Base-by-base conservation (phyloP, 2,329 filamentous ascomycete species). In the Decorospora gaudefroyi region DNA sequence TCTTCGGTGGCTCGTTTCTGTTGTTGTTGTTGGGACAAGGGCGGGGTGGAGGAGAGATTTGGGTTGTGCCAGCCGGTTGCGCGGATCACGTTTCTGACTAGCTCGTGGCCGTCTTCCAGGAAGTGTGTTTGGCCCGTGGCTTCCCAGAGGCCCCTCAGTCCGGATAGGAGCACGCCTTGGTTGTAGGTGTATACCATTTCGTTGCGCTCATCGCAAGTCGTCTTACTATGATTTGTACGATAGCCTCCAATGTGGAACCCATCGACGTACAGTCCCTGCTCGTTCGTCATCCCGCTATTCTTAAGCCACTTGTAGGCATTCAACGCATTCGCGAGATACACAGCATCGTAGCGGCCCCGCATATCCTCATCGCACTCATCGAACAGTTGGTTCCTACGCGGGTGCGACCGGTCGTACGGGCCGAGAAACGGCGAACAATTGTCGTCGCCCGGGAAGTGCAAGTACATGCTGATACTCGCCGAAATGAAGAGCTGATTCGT, bases 121-220 rank as follows among this genome's bases (percentile, higher is more conserved):
- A 90, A 96, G 1, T 74, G 77, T 2, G 75, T 68, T n/a, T 83
- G 80, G 9, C 86, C 87, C 0, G 88, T 96, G 10, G 83, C 84
- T 50, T 88, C 80, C 82, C 87, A 96, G 0, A 96, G 77, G 1
- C 85, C 87, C 22, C 88, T 82, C 42, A 90, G 81, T 9, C 90
- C 91, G 4, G 88, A 90, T 15, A 96, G 79, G 1, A 97, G 63
- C 3, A 96, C 90, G 15, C 91, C 92, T 70, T 97, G 92, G 71
- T 97, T 97, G 74, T 97, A 96, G 0, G 90, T 95, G 70, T 91
- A 96, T 6, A 96, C 86, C 84, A 90, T 92, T 57, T 91, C 83
- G 68, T 96, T 88, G 34, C 90, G 82, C 35, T 81, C 69, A 64
- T 96, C 88, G 68, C 92, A 96, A 51, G 82, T 78, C 0, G 81